phyloP scores from a whole-genome alignment of 2,329 filamentous ascomycete genomes.

The Cercospora janseana region DNA sequence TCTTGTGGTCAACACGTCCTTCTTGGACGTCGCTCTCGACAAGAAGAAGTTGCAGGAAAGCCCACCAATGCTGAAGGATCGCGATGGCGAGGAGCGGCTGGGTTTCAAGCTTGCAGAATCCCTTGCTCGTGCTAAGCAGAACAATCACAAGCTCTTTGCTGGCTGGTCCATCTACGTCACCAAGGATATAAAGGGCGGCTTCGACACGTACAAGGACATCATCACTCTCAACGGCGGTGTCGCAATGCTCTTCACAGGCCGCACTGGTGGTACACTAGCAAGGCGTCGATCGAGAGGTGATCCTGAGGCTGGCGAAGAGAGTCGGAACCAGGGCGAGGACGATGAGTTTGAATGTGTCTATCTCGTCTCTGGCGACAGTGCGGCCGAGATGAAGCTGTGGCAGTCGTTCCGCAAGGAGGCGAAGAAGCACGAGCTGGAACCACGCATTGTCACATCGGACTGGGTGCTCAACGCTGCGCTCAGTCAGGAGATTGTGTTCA shows the following conservation, averaged over 20 bases:
- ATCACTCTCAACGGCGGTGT: constrained; percentile 84
- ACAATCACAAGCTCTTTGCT: constrained; percentile 72
- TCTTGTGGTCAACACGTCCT: constrained; percentile 71
- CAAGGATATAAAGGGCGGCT: constrained; percentile 72
- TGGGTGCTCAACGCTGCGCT: constrained; percentile 90
- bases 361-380: constrained; percentile 67
- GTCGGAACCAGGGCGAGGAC: constrained; percentile 57
- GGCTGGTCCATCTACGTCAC: constrained; percentile 83
- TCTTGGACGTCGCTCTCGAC: constrained; percentile 74
- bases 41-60: constrained; percentile 60
- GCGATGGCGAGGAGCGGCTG: constrained; percentile 68
- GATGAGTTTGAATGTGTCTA: constrained; percentile 61
- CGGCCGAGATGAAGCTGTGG: constrained; percentile 74
- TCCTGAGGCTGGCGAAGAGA: constrained; percentile 57
- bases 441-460: constrained; percentile 77
- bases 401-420: constrained; percentile 77
- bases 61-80: constrained; percentile 66
- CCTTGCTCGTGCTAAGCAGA: constrained; percentile 67
- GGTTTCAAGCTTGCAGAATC: constrained; percentile 68
- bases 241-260: constrained; percentile 69
- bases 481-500: constrained; percentile 66
- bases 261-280: constrained; percentile 60
- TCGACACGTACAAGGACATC: constrained; percentile 81
- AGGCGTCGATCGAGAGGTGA: constrained; percentile 53
- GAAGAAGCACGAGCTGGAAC: constrained; percentile 71